Evolutionary conservation across 257 asterid genomes (phyloP).

Genomic region (Solanum commersonii): DNA sequence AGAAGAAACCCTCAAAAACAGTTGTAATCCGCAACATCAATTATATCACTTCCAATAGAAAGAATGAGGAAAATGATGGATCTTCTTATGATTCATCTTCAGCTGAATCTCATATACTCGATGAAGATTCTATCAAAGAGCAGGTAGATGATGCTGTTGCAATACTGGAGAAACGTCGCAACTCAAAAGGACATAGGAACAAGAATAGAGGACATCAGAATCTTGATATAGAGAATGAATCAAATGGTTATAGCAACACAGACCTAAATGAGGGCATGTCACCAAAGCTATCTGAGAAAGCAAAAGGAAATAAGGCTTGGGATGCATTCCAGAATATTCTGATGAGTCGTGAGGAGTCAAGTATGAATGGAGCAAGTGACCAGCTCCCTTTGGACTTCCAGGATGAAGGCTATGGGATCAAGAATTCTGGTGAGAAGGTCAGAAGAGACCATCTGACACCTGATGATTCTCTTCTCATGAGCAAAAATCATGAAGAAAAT

Average conservation of each 20-base stretch:
- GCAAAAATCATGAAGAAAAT: constrained; percentile 26
- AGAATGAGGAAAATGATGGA: constrained; percentile 43
- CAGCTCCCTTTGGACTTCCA: constrained; percentile 14
- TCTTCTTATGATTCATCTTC: constrained; percentile 36
- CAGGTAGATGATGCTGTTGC: constrained; percentile 56
- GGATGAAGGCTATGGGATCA: constrained; percentile 31
- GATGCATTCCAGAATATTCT: constrained; percentile 67
- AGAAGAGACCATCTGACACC: constrained; percentile 16
- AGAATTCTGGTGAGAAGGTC: constrained; percentile 26
- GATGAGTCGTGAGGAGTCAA: constrained; percentile 42
- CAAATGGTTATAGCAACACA: constrained; percentile 15
- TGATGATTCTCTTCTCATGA: constrained; percentile 47
- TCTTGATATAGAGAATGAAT: constrained; percentile 17
- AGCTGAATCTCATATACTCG: constrained; percentile 21
- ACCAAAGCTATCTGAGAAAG: constrained; percentile 21
- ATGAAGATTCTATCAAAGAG: constrained; percentile 52
- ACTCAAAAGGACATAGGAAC: constrained; percentile 21
- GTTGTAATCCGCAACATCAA: constrained; percentile 85
- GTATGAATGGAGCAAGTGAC: constrained; percentile 9
- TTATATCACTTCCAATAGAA: constrained; percentile 61
- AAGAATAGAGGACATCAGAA: constrained; percentile 21
- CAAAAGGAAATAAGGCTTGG: constrained; percentile 37
- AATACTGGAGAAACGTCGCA: constrained; percentile 30
- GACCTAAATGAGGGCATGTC: constrained; percentile 8
- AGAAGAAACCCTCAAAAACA: constrained; percentile 55